These are phyloP conservation scores for Rhynchospora breviuscula DNA, from an alignment of 176 grass and related monocot species.

Conservation along the genomic window DNA sequence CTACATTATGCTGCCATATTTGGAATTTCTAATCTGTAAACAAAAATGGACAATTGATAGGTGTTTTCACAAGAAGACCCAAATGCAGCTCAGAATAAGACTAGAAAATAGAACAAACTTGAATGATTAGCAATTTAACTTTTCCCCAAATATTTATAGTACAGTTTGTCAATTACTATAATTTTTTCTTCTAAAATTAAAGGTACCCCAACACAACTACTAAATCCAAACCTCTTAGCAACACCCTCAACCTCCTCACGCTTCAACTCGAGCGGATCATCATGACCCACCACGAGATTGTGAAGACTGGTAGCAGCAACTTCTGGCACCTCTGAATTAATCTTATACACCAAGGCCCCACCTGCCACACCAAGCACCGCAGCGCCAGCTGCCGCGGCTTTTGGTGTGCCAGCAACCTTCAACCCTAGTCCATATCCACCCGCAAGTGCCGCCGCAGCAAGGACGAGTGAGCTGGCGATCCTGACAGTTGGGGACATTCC, in stretches of 20 bases:
- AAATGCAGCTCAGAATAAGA: not conserved
- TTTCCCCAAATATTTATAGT: too few relatives aligned
- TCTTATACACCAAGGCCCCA: slow-evolving; percentile 37
- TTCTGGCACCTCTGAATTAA: slow-evolving; percentile 72
- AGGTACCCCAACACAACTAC: not conserved
- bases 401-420: slow-evolving; percentile 32
- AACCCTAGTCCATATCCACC: slow-evolving; percentile 68
- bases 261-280: slow-evolving; percentile 57
- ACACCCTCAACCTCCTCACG: slow-evolving; percentile 65
- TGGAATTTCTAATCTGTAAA: not conserved
- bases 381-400: slow-evolving; percentile 38
- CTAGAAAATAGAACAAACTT: not conserved
- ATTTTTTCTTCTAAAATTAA: not conserved
- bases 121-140: too few relatives aligned
- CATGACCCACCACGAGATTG: slow-evolving; percentile 68
- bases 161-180: too few relatives aligned
- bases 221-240: slow-evolving; percentile 37
- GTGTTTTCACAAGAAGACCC: not conserved
- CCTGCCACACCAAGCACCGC: slow-evolving; percentile 60
- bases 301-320: slow-evolving; percentile 71
- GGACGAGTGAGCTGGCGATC: slow-evolving; percentile 49
- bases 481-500: slow-evolving; percentile 47
- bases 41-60: not conserved
- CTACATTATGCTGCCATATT: not conserved
- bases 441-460: slow-evolving; percentile 47